Conservation (phyloP, 169 alveolate genomes). For the Plasmodium inui region DNA sequence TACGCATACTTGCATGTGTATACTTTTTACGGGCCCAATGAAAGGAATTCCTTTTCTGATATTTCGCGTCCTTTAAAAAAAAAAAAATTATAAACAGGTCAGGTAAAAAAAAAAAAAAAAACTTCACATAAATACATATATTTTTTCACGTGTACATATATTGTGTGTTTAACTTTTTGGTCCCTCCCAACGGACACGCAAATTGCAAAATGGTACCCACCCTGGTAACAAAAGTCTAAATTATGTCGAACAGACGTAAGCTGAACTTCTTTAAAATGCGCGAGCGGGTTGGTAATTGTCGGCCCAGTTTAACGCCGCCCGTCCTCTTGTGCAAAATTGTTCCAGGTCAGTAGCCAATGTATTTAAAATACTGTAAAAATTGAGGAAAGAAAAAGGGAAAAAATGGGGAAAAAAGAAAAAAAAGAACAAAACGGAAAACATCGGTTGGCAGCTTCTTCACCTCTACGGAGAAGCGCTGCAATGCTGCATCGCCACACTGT, state of each 20-base stretch:
- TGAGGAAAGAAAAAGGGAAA: conserved; percentile 6
- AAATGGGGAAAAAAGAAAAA: not conserved
- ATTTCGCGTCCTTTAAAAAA: not conserved
- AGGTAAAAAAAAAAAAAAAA: not conserved
- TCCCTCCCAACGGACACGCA: not conserved
- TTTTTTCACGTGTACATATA: not conserved
- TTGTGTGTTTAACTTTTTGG: not conserved
- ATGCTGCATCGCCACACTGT: conserved; percentile 3
- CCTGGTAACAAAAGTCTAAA: not conserved
- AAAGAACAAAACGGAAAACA: not conserved
- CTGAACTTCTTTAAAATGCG: not conserved
- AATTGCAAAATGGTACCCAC: not conserved
- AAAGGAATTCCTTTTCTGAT: not conserved
- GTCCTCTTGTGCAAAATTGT: not conserved
- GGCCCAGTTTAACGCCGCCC: not conserved
- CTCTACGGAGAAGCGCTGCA: not conserved
- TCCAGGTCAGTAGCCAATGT: conserved; percentile 48
- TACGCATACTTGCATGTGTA: not conserved
- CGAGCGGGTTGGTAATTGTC: not conserved
- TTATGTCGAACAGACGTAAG: not conserved
- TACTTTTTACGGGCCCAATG: not conserved
- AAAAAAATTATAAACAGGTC: conserved; percentile 23
- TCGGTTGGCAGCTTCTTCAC: not conserved
- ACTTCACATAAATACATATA: not conserved
- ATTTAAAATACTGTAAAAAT: conserved; percentile 42